Evolutionary conservation across 176 grass and related monocot genomes (phyloP).

Genomic region (Typha latifolia): DNA sequence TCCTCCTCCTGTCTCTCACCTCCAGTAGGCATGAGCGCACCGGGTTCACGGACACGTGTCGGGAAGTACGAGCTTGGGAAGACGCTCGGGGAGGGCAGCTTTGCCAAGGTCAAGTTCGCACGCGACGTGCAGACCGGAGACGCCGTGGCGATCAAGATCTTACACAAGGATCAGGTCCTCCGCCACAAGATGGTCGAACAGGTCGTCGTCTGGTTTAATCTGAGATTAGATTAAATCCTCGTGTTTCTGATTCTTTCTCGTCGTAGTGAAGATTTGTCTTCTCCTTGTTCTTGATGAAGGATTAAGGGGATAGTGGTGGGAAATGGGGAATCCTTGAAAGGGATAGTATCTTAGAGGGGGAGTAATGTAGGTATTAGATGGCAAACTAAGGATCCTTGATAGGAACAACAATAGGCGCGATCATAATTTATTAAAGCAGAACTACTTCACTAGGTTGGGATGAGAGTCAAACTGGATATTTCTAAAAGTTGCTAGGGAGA

Average conservation of each 20-base stretch:
- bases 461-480: no score
- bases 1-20: background rate
- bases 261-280: no score
- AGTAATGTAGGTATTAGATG: no score
- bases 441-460: no score
- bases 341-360: background rate
- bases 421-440: no score
- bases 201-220: conserved; percentile 9
- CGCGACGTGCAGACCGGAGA: conserved; percentile 45
- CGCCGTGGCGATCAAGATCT: conserved; percentile 72
- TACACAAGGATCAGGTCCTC: conserved; percentile 74
- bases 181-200: conserved; percentile 97
- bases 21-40: conserved; percentile 8
- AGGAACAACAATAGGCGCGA: no score
- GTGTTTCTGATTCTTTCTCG: background rate
- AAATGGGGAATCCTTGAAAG: background rate
- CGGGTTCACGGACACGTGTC: conserved; percentile 46
- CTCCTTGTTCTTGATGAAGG: no score
- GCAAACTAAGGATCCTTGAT: no score
- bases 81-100: conserved; percentile 89
- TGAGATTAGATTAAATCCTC: background rate
- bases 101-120: conserved; percentile 92
- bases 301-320: no score
- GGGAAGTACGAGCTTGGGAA: conserved; percentile 75
- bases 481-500: no score